phyloP scores from a whole-genome alignment of 306 rosid genomes.

The Psophocarpus tetragonolobus region DNA sequence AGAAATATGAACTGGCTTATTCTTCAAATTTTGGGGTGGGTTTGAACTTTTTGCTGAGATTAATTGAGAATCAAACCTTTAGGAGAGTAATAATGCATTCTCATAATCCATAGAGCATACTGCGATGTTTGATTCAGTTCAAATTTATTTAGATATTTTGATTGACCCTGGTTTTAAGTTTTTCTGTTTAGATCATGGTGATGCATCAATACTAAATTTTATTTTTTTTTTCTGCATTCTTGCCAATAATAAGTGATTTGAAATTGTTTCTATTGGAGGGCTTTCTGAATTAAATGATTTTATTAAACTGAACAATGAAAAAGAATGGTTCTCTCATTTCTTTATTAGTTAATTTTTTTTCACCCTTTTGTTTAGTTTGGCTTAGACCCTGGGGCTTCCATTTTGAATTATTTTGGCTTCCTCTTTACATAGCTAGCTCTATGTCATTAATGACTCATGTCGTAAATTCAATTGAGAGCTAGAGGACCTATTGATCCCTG shows the following conservation, averaged over 20 bases:
- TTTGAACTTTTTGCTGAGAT: slow-evolving; percentile 2
- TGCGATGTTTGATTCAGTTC: neutral
- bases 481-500: neutral
- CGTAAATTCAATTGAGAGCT: neutral
- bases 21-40: slow-evolving; percentile 11
- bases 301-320: neutral
- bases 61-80: neutral
- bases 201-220: neutral
- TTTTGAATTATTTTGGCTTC: slow-evolving; percentile 9
- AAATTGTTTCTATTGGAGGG: neutral
- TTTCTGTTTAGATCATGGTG: neutral
- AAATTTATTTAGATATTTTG: neutral
- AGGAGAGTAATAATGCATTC: neutral
- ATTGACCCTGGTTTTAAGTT: neutral
- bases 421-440: neutral
- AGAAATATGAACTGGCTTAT: neutral
- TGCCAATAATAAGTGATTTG: neutral
- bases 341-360: neutral
- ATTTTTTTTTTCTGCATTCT: neutral
- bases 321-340: neutral
- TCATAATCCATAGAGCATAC: neutral
- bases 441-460: neutral
- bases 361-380: neutral
- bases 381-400: neutral
- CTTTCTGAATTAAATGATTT: neutral